phyloP scores from a whole-genome alignment of 805 yeast genomes.

The Candida berthetii region DNA sequence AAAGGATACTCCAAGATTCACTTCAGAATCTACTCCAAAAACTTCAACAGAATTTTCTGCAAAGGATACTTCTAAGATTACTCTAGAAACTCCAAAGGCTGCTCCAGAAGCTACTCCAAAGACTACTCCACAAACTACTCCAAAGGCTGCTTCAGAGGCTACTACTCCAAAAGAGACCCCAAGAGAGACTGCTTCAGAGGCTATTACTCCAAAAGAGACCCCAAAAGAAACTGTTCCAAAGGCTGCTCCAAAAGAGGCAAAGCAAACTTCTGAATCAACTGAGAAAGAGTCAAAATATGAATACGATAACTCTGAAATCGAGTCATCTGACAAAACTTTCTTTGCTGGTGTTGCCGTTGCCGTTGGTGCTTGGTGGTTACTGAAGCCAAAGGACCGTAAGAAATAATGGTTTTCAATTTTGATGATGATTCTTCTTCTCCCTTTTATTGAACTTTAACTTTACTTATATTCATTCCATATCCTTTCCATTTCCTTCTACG shows the following conservation, averaged over 20 bases:
- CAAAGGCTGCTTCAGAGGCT: conserved; percentile 7
- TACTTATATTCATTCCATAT: too few species aligned
- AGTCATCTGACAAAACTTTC: conserved; percentile 18
- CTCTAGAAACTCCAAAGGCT: too few species aligned
- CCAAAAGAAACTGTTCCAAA: conserved; percentile 4
- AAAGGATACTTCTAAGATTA: too few species aligned
- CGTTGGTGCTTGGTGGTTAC: conserved; percentile 23
- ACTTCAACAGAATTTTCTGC: too few species aligned
- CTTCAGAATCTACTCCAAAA: too few species aligned
- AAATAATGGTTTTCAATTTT: neutral
- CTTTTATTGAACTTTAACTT: too few species aligned
- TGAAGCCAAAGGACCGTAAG: conserved; percentile 9
- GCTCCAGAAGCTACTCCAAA: too few species aligned
- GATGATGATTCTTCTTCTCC: neutral
- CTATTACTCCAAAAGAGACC: too few species aligned
- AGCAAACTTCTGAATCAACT: conserved; percentile 5
- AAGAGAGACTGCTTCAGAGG: too few species aligned
- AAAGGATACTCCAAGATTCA: too few species aligned
- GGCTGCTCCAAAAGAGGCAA: conserved; percentile 4
- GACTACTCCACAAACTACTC: neutral
- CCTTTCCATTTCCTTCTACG: too few species aligned
- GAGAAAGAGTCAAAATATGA: conserved; percentile 9
- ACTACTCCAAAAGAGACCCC: too few species aligned
- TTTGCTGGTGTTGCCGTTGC: conserved; percentile 18
- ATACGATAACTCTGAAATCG: conserved; percentile 10